Conservation (phyloP, 768 basidiomycete genomes). For the Megacollybia marginata region DNA sequence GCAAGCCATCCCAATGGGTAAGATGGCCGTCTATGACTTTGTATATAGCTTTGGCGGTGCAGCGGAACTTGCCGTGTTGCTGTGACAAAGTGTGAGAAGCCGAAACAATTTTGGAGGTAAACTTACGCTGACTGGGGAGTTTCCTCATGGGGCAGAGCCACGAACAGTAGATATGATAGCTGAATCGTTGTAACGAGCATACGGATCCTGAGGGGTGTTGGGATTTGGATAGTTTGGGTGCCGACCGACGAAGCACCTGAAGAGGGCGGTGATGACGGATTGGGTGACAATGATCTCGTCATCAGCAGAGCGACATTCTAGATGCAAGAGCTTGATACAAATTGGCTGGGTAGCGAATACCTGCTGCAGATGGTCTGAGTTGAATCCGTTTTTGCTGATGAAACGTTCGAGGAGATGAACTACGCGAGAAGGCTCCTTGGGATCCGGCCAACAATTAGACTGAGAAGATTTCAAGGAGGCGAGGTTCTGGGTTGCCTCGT, state of each 20-base stretch:
- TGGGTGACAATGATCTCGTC: too few species aligned
- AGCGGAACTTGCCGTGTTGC: slow-evolving; percentile 95
- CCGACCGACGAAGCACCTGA: slow-evolving; percentile 95
- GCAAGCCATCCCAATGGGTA: slow-evolving; percentile 78
- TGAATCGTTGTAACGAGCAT: slow-evolving; percentile 84
- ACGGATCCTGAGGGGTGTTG: too few species aligned
- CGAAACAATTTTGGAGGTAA: slow-evolving; percentile 2
- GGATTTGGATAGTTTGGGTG: too few species aligned
- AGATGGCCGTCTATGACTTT: slow-evolving; percentile 84
- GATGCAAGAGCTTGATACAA: too few species aligned
- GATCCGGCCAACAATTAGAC: slow-evolving; percentile 97
- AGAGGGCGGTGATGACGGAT: slow-evolving; percentile 96
- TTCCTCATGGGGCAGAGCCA: too few species aligned
- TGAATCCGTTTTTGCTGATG: slow-evolving; percentile 99
- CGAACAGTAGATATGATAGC: slow-evolving; percentile 88
- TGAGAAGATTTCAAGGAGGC: too few species aligned
- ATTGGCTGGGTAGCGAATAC: too few species aligned
- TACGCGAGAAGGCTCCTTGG: slow-evolving; percentile 94
- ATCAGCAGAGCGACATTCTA: too few species aligned
- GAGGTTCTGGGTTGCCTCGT: too few species aligned
- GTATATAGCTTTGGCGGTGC: slow-evolving; percentile 93
- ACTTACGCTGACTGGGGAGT: slow-evolving; percentile 68
- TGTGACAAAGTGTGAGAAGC: slow-evolving; percentile 19
- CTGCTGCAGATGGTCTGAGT: too few species aligned
- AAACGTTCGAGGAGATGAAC: slow-evolving; percentile 99